A percentile compares a stretch with the other conserved stretches of the same genome.
phyloP scores from a whole-genome alignment of 106 monocot genomes.

The Allium fistulosum region DNA sequence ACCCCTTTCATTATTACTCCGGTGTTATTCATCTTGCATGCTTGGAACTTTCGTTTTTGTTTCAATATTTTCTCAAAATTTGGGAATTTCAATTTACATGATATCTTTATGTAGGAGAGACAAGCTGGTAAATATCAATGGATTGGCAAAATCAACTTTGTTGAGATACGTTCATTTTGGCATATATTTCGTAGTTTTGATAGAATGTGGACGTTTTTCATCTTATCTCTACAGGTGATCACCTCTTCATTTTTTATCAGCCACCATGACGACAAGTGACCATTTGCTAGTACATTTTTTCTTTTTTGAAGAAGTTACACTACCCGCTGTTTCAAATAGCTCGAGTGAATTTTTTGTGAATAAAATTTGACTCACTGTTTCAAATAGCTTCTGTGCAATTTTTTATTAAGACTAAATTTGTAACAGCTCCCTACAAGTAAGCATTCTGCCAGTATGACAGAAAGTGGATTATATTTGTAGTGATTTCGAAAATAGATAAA shows the following conservation, averaged over 20 bases:
- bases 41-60: not conserved
- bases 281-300: not conserved
- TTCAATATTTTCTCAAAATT: not conserved
- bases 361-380: too few relatives aligned
- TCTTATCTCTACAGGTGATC: constrained; percentile 79
- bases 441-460: too few relatives aligned
- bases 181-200: constrained; percentile 97
- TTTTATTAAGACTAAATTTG: too few relatives aligned
- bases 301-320: not conserved
- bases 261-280: too few relatives aligned
- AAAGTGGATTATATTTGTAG: too few relatives aligned
- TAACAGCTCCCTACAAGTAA: too few relatives aligned
- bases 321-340: too few relatives aligned
- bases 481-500: not conserved
- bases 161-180: constrained; percentile 97
- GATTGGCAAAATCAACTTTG: constrained; percentile 95
- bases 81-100: constrained; percentile 1
- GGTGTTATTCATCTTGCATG: not conserved
- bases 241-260: not conserved
- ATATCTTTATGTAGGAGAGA: constrained; percentile 34
- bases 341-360: too few relatives aligned
- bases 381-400: too few relatives aligned
- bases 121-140: constrained; percentile 20
- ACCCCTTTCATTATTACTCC: too few relatives aligned
- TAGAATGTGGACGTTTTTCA: constrained; percentile 92